Conservation (phyloP, 192 early-diverging fungal species). For the Coemansia sp. region DNA sequence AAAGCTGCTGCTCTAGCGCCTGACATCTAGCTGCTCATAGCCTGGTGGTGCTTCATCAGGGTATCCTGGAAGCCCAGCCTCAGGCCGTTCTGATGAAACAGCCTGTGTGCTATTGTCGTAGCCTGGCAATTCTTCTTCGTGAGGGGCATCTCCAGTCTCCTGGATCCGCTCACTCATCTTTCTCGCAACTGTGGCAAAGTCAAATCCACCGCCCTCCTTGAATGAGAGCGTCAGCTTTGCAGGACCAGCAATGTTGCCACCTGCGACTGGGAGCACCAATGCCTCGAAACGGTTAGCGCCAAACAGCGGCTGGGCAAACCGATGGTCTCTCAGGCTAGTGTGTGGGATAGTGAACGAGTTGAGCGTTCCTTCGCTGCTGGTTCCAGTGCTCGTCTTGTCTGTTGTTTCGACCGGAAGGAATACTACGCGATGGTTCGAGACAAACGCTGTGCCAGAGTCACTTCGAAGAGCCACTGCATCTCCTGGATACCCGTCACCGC, state of each 20-base stretch:
- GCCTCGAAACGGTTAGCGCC: conserved; percentile 45
- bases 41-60: conserved; percentile 42
- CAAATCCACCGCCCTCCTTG: conserved; percentile 51
- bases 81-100: conserved; percentile 5
- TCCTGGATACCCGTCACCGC: conserved; percentile 37
- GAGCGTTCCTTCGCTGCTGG: conserved; percentile 1
- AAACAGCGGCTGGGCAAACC: conserved; percentile 43
- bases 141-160: conserved; percentile 36
- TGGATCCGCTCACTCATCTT: conserved; percentile 36
- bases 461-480: conserved; percentile 13
- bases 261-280: conserved; percentile 13
- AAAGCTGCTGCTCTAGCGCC: not conserved
- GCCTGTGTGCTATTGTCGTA: conserved; percentile 19
- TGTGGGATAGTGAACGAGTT: conserved; percentile 46
- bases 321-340: conserved; percentile 16
- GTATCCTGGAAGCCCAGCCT: conserved; percentile 10
- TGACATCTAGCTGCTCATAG: conserved; percentile 24
- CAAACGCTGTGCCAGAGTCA: conserved; percentile 40
- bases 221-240: conserved; percentile 31
- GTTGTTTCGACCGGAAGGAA: conserved; percentile 31
- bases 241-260: conserved; percentile 12
- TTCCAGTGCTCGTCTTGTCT: conserved; percentile 23
- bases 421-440: conserved; percentile 50
- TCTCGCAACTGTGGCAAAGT: conserved; percentile 39
- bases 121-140: conserved; percentile 45